These are phyloP conservation scores for Saccharomycopsis sp. DNA, from an alignment of 805 yeast species.

Conservation along the genomic window DNA sequence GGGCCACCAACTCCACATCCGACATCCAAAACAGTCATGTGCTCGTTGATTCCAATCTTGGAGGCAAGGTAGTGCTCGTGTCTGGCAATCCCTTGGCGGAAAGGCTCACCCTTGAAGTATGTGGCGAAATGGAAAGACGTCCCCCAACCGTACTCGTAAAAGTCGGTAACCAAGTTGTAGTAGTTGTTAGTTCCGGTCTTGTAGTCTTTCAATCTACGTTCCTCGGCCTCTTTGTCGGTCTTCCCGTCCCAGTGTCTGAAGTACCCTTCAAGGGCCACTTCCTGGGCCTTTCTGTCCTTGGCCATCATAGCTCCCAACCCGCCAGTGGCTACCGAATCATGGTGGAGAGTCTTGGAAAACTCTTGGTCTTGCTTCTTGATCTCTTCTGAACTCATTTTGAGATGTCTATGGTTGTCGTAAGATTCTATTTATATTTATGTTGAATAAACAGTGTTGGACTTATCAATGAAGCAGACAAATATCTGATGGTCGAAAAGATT, in stretches of 20 bases:
- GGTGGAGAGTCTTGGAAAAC: conserved; percentile 80
- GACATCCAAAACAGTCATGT: conserved; percentile 88
- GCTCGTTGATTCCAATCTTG: conserved; percentile 71
- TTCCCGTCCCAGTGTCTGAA: conserved; percentile 97
- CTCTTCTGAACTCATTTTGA: background rate
- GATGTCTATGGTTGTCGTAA: too few species aligned
- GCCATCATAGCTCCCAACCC: conserved; percentile 74
- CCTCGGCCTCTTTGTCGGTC: conserved; percentile 64
- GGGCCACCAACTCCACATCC: conserved; percentile 99
- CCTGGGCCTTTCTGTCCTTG: conserved; percentile 74
- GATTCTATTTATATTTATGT: too few species aligned
- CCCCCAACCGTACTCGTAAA: conserved; percentile 99
- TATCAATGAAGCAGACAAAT: background rate
- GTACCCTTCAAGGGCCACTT: conserved; percentile 80
- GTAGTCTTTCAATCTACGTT: conserved; percentile 72
- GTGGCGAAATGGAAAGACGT: conserved; percentile 95
- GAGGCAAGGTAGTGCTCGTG: conserved; percentile 93
- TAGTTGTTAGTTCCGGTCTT: conserved; percentile 89
- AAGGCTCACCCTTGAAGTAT: conserved; percentile 88
- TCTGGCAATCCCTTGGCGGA: conserved; percentile 90
- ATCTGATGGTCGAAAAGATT: background rate
- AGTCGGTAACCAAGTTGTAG: conserved; percentile 95
- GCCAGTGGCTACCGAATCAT: conserved; percentile 49
- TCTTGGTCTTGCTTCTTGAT: conserved; percentile 27
- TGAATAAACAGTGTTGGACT: background rate